Base-by-base conservation (phyloP, 2,329 filamentous ascomycete species). In the Apiospora phragmitis region DNA sequence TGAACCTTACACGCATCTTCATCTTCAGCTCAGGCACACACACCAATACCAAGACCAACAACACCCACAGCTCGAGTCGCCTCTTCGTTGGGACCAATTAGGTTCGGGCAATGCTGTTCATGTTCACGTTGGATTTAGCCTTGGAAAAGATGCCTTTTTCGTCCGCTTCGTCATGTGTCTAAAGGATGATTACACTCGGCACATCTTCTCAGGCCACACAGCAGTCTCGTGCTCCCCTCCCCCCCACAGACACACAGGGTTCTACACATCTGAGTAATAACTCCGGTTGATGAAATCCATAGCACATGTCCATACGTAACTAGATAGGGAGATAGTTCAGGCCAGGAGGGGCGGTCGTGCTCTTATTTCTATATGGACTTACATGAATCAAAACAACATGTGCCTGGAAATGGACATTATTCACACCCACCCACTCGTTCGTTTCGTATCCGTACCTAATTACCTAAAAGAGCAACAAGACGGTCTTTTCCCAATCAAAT, bases 151-250 rank as follows among this genome's bases (percentile, higher is more conserved):
- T 38, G 55, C 55, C 32, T 62, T 62, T 62, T 38, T 35, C 29
- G 38, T 62, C 55, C 55, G 55, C 55, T 62, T 62, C 55, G 32
- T 62, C 55, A 62, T 62, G 55, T 62, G 32, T 38, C 32, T n/a
- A 62, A 38, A 62, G 29, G 55, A 32, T 38, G 55, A 62, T 62
- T 62, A 62, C 55, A 32, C 55, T 62, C 55, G 55, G 55, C 55
- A 62, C 55, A 35, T 21, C 1, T n/a, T 35, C 51, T 21, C 29
- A 59, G 51, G 51, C 29, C 51, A 55, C 51, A 55, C 51, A 59
- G 1, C 26, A 11, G 24, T n/a, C 51, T 12, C 18, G 51, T 18
- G 18, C 51, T 35, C 29, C 51, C 51, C 21, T 16, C 51, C 29
- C 24, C 24, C 3, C 21, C 47, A 26, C 47, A 4, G 8, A 21